phyloP scores from a whole-genome alignment of 1,284 basidiomycete species.

The Naganishia liquefaciens region DNA sequence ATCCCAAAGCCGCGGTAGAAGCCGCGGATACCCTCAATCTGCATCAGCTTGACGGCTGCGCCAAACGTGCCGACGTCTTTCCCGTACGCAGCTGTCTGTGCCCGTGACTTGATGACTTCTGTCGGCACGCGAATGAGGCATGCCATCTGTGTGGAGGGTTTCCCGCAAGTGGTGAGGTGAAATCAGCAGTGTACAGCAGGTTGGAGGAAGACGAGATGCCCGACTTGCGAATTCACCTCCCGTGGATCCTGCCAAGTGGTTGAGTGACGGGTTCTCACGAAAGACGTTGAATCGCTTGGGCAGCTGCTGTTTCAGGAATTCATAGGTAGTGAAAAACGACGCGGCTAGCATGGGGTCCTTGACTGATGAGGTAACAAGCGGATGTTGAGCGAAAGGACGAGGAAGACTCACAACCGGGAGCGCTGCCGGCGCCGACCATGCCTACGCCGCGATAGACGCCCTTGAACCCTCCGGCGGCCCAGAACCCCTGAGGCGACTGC shows the following conservation, averaged over 20 bases:
- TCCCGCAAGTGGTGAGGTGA: slow-evolving; percentile 51
- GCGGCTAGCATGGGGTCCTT: slow-evolving; percentile 63
- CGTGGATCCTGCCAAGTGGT: slow-evolving; percentile 79
- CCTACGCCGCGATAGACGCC: slow-evolving; percentile 94
- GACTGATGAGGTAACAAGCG: background rate
- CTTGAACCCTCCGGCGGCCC: slow-evolving; percentile 79
- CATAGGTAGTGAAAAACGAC: slow-evolving; percentile 93
- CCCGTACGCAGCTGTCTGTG: slow-evolving; percentile 73
- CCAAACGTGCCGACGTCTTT: slow-evolving; percentile 58
- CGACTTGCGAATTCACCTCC: slow-evolving; percentile 74
- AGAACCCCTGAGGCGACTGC: slow-evolving; percentile 85
- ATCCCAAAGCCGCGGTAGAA: slow-evolving; percentile 78
- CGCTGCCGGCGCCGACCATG: slow-evolving; percentile 91
- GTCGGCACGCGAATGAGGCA: slow-evolving; percentile 92
- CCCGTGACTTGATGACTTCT: slow-evolving; percentile 86
- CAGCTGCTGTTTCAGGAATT: slow-evolving; percentile 74
- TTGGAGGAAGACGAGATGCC: slow-evolving; percentile 32
- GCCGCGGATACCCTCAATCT: slow-evolving; percentile 65
- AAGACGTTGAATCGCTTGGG: slow-evolving; percentile 57
- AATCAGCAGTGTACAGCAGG: slow-evolving; percentile 22
- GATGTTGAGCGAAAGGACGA: background rate
- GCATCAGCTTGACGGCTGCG: slow-evolving; percentile 55
- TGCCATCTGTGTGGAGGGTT: slow-evolving; percentile 66
- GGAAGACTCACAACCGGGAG: slow-evolving; percentile 78
- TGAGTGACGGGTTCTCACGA: slow-evolving; percentile 65